Conservation (phyloP, 495 filamentous ascomycete species). For the Venustampulla echinocandica region DNA sequence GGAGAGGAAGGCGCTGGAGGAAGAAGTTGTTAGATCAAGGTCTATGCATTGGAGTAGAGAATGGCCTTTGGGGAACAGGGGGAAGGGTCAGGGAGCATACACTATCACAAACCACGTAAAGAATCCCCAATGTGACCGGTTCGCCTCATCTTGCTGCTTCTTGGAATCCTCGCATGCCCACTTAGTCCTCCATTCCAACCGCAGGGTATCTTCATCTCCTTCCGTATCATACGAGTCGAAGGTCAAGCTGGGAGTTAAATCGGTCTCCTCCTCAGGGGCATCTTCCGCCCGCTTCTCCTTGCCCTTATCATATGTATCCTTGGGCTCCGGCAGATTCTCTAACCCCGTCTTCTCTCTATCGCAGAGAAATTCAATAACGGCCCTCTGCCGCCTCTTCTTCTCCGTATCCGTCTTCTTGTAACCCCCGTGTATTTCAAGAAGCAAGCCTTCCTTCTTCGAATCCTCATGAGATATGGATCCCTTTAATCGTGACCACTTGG, state of each 20-base stretch:
- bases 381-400: slow-evolving; percentile 45
- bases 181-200: slow-evolving; percentile 76
- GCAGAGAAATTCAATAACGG: slow-evolving; percentile 80
- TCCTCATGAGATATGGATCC: slow-evolving; percentile 48
- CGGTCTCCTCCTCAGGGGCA: slow-evolving; percentile 36
- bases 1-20: slow-evolving; percentile 68
- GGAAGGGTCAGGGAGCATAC: slow-evolving; percentile 46
- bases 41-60: slow-evolving; percentile 4
- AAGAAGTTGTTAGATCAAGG: slow-evolving; percentile 1
- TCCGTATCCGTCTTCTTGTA: slow-evolving; percentile 39
- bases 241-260: slow-evolving; percentile 50
- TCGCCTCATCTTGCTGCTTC: slow-evolving; percentile 33
- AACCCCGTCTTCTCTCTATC: slow-evolving; percentile 57
- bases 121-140: slow-evolving; percentile 66
- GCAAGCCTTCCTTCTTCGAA: slow-evolving; percentile 56
- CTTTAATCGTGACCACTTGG: slow-evolving; percentile 54
- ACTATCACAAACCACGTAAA: slow-evolving; percentile 97
- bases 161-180: slow-evolving; percentile 63
- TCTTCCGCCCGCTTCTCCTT: slow-evolving; percentile 25
- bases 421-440: slow-evolving; percentile 61
- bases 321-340: slow-evolving; percentile 50
- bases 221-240: slow-evolving; percentile 60
- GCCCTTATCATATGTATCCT: slow-evolving; percentile 34
- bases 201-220: slow-evolving; percentile 43
- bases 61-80: background rate